Evolutionary conservation across 2,329 filamentous ascomycete species (phyloP).

Genomic region (Celoporthe dispersa): DNA sequence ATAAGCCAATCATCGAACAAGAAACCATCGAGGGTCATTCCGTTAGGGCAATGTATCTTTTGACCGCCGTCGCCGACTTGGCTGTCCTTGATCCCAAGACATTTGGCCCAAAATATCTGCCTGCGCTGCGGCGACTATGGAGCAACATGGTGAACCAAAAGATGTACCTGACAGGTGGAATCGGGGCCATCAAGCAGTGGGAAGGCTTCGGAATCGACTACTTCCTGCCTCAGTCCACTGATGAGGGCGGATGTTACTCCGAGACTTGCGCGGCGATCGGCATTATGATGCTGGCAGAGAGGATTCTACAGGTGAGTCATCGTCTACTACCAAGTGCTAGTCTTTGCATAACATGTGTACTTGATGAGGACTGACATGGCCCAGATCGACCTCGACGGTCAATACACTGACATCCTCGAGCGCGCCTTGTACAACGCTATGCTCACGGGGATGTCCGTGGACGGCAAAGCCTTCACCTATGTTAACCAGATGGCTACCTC

Average conservation of each 20-base stretch:
- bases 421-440: constrained; percentile 65
- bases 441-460: constrained; percentile 58
- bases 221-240: constrained; percentile 60
- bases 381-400: constrained; percentile 49
- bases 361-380: background rate
- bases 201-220: constrained; percentile 64
- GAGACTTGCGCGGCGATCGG: constrained; percentile 65
- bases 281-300: constrained; percentile 62
- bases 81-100: constrained; percentile 41
- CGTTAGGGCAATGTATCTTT: constrained; percentile 63
- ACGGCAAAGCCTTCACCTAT: constrained; percentile 63
- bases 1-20: constrained; percentile 58
- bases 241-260: constrained; percentile 65
- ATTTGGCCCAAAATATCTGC: constrained; percentile 30
- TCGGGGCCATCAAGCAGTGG: constrained; percentile 61
- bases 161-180: constrained; percentile 66
- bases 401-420: constrained; percentile 63
- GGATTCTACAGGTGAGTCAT: constrained; percentile 51
- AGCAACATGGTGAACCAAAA: constrained; percentile 64
- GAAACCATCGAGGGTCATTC: constrained; percentile 60
- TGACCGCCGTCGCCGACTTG: constrained; percentile 61
- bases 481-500: constrained; percentile 63
- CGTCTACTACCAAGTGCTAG: background rate
- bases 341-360: background rate
- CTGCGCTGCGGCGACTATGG: constrained; percentile 56